Conservation (phyloP, 2,329 filamentous ascomycete species). For the Allantophomopsis cytisporea region DNA sequence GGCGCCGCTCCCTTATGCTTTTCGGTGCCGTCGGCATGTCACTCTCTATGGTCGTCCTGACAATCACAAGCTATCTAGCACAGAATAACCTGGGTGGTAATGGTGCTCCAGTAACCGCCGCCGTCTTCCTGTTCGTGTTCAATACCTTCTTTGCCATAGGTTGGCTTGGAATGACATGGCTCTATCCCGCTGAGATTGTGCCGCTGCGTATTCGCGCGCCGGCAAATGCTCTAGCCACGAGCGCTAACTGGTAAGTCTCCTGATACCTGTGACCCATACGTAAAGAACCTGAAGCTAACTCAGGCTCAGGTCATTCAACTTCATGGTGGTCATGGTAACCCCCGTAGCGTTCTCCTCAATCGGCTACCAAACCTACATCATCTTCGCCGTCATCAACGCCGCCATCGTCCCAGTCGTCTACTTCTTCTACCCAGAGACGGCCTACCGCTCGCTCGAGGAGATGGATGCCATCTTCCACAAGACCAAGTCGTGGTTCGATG, state of each 20-base stretch:
- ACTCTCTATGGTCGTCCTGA: conserved; percentile 48
- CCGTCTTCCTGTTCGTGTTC: conserved; percentile 30
- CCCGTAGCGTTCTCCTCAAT: conserved; percentile 30
- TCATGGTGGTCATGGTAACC: conserved; percentile 27
- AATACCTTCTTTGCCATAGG: conserved; percentile 38
- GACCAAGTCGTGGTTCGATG: conserved; percentile 27
- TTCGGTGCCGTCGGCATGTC: conserved; percentile 52
- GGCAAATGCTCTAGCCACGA: conserved; percentile 37
- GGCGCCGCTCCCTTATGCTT: conserved; percentile 58
- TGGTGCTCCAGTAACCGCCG: conserved; percentile 11
- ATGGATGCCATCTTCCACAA: conserved; percentile 53
- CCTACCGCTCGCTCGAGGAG: conserved; percentile 49
- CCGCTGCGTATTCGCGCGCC: conserved; percentile 36
- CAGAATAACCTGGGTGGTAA: conserved; percentile 14
- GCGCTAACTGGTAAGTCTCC: conserved; percentile 24
- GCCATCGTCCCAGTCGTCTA: conserved; percentile 27
- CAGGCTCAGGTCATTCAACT: conserved; percentile 41
- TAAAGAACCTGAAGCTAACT: background rate
- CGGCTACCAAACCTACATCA: conserved; percentile 45
- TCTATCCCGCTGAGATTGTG: conserved; percentile 44
- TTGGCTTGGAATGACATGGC: conserved; percentile 40
- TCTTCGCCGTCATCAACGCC: conserved; percentile 45
- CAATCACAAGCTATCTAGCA: conserved; percentile 6
- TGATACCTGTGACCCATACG: conserved; percentile 10
- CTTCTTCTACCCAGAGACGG: conserved; percentile 53